phyloP scores from a whole-genome alignment of 2,329 filamentous ascomycete genomes.

The Leptographium lundbergii region DNA sequence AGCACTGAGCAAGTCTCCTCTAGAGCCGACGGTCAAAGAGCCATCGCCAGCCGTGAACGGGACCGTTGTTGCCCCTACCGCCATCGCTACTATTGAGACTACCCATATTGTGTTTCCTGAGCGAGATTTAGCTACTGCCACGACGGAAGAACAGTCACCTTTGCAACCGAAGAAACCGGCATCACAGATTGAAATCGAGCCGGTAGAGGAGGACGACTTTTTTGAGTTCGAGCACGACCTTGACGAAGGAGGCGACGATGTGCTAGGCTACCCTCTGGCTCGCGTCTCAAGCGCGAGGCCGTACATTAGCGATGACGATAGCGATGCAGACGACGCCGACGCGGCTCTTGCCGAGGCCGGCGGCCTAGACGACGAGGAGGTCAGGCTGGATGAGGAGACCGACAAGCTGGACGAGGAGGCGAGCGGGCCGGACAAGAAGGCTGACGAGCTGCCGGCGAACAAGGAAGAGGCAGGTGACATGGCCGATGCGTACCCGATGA shows the following conservation, averaged over 20 bases:
- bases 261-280: slow-evolving; percentile 8
- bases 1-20: neutral
- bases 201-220: slow-evolving; percentile 8
- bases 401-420: neutral
- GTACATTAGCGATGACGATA: neutral
- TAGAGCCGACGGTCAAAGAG: neutral
- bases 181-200: neutral
- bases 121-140: neutral
- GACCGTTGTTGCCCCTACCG: neutral
- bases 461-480: neutral
- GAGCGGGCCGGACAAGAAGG: neutral
- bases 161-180: neutral
- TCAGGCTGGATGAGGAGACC: neutral
- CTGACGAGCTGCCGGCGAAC: neutral
- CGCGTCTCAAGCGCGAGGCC: slow-evolving; percentile 3
- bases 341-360: neutral
- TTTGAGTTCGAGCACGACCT: slow-evolving; percentile 14
- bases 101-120: neutral
- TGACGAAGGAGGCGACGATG: slow-evolving; percentile 16
- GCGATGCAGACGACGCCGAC: slow-evolving; percentile 4
- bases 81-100: neutral
- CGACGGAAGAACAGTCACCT: neutral
- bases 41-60: neutral
- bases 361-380: neutral
- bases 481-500: neutral